Evolutionary conservation across 108 stramenopile genomes (phyloP), one percentile per base, ranked within the genome.

Genomic region (Skeletonema menzelii): DNA sequence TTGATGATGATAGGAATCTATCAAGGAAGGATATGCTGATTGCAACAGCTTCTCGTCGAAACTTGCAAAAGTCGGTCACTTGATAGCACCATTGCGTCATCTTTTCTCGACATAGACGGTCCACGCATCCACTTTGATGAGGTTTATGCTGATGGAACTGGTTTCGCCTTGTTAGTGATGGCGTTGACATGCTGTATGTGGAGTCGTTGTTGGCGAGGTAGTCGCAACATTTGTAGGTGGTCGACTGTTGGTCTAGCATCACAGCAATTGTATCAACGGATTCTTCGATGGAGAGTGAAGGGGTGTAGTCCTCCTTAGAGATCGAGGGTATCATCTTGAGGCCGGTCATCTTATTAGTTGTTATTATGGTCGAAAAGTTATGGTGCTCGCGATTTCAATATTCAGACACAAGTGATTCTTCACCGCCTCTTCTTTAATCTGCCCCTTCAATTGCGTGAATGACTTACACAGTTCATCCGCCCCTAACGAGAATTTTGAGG

Each of bases 21-120:
- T 93, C 91, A 31, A 94, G 72, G 77, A 86, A 94, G 15, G 88
- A 86, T 87, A 94, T 88, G 60, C 84, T 78, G 19, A 88, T 87
- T 12, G 78, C 82, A 14, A 91, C 93, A 14, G 88, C 82, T 64
- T 91, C 87, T 53, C 93, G 76, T 0, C 82, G 64, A 61, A 86
- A 85, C 38, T 88, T 75, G 65, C 84, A 88, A 40, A 75, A 76
- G 40, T 88, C 86, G 14, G 85, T 67, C 8, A 89, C 83, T 73
- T 86, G 82, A 22, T 79, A 76, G 59, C 84, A 89, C 91, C 91
- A 92, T 17, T 72, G 72, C 10, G 72, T 78, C 77, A 92, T 92
- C 70, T 88, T 88, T 12, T 82, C 83, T 7, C 89, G 86, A 56
- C 92, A 93, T 55, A 83, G 79, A 4, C 57, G 59, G 40, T 87